A percentile compares a stretch with the other conserved stretches of the same genome.
Conservation (phyloP, 441 rosid species). For the Corymbia calophylla region DNA sequence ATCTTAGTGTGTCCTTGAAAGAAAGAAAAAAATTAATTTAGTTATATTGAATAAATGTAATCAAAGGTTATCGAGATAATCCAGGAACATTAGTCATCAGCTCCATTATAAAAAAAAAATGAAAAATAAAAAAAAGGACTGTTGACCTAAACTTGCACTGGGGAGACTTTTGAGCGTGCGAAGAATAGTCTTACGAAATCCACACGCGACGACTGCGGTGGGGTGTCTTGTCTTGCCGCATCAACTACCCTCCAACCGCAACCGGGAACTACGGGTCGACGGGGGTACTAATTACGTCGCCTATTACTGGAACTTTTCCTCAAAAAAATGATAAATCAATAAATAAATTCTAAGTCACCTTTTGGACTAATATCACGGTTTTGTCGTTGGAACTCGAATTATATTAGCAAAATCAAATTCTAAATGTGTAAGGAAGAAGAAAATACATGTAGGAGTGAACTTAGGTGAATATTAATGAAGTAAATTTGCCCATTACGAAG, state of each 20-base stretch:
- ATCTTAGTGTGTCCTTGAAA: neutral
- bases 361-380: neutral
- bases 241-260: neutral
- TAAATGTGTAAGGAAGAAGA: neutral
- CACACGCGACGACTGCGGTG: neutral
- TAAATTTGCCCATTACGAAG: rapidly evolving
- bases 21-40: neutral
- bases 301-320: neutral
- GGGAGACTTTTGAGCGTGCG: neutral
- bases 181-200: neutral
- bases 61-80: neutral
- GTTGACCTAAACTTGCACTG: neutral
- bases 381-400: neutral
- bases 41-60: neutral
- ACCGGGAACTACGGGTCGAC: neutral
- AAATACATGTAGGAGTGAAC: neutral
- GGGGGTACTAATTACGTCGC: neutral
- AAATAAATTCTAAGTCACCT: neutral
- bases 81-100: neutral
- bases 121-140: neutral
- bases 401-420: neutral
- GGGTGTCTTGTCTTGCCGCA: neutral
- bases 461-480: neutral
- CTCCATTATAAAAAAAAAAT: no score
- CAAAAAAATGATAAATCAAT: rapidly evolving